Base-by-base conservation (phyloP, 1,284 basidiomycete species). In the Naganishia liquefaciens region DNA sequence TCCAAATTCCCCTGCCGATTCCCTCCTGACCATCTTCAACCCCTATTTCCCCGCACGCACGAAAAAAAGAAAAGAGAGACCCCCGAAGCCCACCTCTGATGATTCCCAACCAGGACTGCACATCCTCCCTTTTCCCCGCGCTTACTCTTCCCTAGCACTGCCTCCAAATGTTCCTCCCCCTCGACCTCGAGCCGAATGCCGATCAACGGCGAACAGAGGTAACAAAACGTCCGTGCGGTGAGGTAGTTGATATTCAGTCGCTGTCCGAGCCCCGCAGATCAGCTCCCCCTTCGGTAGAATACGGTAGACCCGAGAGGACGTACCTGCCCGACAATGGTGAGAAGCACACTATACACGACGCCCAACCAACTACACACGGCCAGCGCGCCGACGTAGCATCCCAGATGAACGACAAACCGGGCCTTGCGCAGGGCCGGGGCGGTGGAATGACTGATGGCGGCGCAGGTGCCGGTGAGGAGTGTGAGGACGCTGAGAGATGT, bases 221-320 rank as follows among this genome's bases (percentile, higher is more conserved):
- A 73, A 81, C 95, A 93, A 81, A 99, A 98, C 49, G 84, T 85
- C 57, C 91, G 82, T 2, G 93, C 95, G 46, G 95, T 88, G 69
- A 90, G 81, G 72, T 84, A 88, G 80, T 95, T 92, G 72, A 90
- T 90, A 76, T 97, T 90, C 75, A 87, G 86, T 21, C 88, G 82
- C 73, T 86, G 83, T 9, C 19, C n/a, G 50, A 21, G 9, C 33
- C 33, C 10, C 33, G 9, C 33, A 6, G 10, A 13, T 37, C 7
- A 37, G 33, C 33, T n/a, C n/a, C n/a, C 33, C 10, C 4, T 10
- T 7, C 13, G 33, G 6, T 2, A 7, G 10, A 37, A 37, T 2
- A 7, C 7, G 17, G n/a, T 40, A 47, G 13, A 42, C 19, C n/a
- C n/a, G 21, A 6, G 39, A 3, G 21, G 17, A 68, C 76, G 69